Percentiles rank a stretch among this genome's conserved stretches.
Evolutionary conservation across 2,329 filamentous ascomycete species (phyloP).

Genomic region (Daldinia sp.): DNA sequence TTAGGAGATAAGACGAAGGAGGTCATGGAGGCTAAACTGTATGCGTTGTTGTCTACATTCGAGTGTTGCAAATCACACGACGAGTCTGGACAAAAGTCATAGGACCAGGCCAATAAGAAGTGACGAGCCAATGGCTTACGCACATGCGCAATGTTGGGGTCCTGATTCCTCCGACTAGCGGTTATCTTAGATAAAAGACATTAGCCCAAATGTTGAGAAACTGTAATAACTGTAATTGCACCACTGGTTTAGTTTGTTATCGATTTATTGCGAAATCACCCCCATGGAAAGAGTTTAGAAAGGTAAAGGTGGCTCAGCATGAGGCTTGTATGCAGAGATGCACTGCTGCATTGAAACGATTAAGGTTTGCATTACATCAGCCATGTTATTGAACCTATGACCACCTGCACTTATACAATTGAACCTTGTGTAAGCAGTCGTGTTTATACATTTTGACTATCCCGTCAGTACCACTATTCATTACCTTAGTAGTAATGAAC

Average conservation of each 20-base stretch:
- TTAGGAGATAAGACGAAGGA: conserved; percentile 8
- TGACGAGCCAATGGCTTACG: conserved; percentile 37
- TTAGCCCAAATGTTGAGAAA: neutral
- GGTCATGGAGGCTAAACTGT: conserved; percentile 8
- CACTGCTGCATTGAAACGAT: too few species aligned
- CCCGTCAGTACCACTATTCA: too few species aligned
- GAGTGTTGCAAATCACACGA: neutral
- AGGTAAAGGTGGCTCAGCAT: too few species aligned
- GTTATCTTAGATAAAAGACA: conserved; percentile 12
- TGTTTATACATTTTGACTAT: too few species aligned
- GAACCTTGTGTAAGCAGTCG: neutral
- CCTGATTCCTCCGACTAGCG: conserved; percentile 25
- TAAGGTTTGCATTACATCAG: too few species aligned
- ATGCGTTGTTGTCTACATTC: neutral
- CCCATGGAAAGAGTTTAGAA: neutral
- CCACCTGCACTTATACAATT: neutral
- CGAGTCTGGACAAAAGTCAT: conserved; percentile 15
- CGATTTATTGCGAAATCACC: neutral
- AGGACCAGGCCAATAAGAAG: conserved; percentile 36
- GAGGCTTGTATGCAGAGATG: too few species aligned
- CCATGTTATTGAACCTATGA: neutral
- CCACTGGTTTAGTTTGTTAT: too few species aligned
- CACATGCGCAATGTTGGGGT: conserved; percentile 39
- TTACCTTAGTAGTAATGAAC: too few species aligned
- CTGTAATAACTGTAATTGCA: too few species aligned